A percentile compares a stretch with the other conserved stretches of the same genome.
Evolutionary conservation across 1,284 basidiomycete genomes (phyloP).

Genomic region (Microbotryomycetes sp.): DNA sequence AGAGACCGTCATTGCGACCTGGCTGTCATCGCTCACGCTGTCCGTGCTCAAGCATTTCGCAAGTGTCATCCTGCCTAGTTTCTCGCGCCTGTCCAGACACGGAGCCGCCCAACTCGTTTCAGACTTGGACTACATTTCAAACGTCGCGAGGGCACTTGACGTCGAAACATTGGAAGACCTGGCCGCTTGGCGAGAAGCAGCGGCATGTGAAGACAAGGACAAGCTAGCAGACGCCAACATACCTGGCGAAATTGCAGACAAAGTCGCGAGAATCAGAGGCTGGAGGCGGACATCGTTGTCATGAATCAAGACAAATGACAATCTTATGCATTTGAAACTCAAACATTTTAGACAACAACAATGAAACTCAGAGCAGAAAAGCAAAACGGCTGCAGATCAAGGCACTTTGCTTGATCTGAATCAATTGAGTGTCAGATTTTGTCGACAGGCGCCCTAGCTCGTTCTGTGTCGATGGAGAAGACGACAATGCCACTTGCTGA

Average conservation of each 20-base stretch:
- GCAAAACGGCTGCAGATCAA: neutral
- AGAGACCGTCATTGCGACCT: constrained; percentile 74
- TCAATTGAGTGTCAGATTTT: too few species aligned
- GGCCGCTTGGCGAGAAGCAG: constrained; percentile 31
- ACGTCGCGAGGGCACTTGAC: constrained; percentile 84
- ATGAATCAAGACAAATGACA: too few species aligned
- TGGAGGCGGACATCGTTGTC: constrained; percentile 3
- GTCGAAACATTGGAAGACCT: constrained; percentile 54
- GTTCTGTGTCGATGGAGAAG: too few species aligned
- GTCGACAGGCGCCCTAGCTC: too few species aligned
- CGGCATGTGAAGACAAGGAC: constrained; percentile 22
- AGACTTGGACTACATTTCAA: constrained; percentile 79
- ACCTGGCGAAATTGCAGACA: constrained; percentile 12
- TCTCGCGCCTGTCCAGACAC: constrained; percentile 51
- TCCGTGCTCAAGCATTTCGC: constrained; percentile 68
- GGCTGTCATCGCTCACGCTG: constrained; percentile 81
- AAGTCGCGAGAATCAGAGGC: constrained; percentile 16
- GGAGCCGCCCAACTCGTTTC: constrained; percentile 79
- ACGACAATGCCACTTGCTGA: neutral
- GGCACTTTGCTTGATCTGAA: too few species aligned
- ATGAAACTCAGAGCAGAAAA: neutral
- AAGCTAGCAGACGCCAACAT: neutral
- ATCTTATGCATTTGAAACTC: too few species aligned
- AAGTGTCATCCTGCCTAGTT: constrained; percentile 53
- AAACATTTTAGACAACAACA: neutral